A percentile compares a stretch with the other conserved stretches of the same genome.
phyloP scores from a whole-genome alignment of 202 grass and related monocot species.

The Cymbopogon flexuosus region DNA sequence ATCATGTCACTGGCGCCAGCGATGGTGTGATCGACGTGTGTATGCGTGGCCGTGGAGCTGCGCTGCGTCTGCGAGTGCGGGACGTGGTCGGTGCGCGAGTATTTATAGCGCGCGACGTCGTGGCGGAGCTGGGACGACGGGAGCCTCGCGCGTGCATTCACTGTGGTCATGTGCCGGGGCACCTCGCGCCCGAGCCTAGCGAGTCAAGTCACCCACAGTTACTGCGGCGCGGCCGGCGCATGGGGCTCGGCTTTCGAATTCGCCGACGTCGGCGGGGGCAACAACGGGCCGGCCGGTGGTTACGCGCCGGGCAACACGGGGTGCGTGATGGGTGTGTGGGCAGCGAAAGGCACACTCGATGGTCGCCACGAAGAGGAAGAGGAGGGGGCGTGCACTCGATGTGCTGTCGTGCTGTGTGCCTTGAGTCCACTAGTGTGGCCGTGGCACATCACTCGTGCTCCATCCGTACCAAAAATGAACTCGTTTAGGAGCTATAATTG shows the following conservation, averaged over 20 bases:
- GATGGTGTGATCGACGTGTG: neutral
- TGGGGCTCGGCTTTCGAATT: neutral
- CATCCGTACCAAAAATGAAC: no score
- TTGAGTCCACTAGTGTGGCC: neutral
- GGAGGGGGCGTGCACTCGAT: neutral
- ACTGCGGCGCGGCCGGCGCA: neutral
- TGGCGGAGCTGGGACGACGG: neutral
- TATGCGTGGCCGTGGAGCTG: neutral
- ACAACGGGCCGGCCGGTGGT: neutral
- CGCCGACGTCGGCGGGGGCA: neutral
- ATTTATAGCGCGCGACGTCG: constrained; percentile 22
- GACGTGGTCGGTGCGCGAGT: neutral
- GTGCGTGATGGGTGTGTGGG: neutral
- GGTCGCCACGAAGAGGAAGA: neutral
- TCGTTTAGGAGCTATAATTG: no score
- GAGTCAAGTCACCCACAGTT: neutral
- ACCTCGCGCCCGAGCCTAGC: neutral
- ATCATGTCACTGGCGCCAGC: neutral
- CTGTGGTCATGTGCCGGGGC: constrained; percentile 29
- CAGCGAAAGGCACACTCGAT: neutral
- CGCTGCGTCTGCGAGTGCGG: constrained; percentile 9
- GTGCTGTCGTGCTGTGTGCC: neutral
- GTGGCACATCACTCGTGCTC: no score
- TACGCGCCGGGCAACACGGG: neutral
- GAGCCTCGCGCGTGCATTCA: constrained; percentile 40